A percentile compares a stretch with the other conserved stretches of the same genome.
These are phyloP conservation scores for Ogataea methanolica DNA, from an alignment of 805 yeast species.

Conservation along the genomic window DNA sequence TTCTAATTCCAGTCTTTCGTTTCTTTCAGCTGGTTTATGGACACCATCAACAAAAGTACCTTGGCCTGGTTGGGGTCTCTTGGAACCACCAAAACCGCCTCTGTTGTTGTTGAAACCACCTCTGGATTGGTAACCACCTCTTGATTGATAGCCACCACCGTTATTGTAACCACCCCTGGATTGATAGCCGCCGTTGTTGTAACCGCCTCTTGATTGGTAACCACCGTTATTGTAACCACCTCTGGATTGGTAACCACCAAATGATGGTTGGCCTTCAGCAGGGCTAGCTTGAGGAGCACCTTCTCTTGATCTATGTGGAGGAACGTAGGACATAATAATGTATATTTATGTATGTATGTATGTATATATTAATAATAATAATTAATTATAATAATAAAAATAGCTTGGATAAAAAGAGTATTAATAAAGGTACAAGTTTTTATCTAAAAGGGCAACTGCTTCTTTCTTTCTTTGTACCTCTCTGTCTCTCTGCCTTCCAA, in stretches of 20 bases:
- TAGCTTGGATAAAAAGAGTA: not conserved
- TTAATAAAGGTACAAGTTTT: no score
- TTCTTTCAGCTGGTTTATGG: conserved; percentile 76
- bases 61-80: conserved; percentile 43
- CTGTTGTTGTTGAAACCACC: conserved; percentile 26
- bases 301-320: conserved; percentile 43
- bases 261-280: conserved; percentile 22
- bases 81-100: conserved; percentile 30
- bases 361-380: not conserved
- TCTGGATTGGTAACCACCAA: conserved; percentile 24
- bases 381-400: not conserved
- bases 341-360: not conserved
- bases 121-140: conserved; percentile 14
- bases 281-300: conserved; percentile 11
- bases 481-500: no score
- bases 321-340: conserved; percentile 38
- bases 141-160: conserved; percentile 26
- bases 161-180: conserved; percentile 17
- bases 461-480: no score
- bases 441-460: no score
- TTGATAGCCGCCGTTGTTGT: conserved; percentile 28
- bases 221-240: conserved; percentile 22
- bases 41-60: conserved; percentile 87
- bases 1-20: conserved; percentile 67
- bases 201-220: conserved; percentile 23